Base-by-base conservation (phyloP, 2,329 filamentous ascomycete genomes). In the Hymenoscyphus fraxineus region DNA sequence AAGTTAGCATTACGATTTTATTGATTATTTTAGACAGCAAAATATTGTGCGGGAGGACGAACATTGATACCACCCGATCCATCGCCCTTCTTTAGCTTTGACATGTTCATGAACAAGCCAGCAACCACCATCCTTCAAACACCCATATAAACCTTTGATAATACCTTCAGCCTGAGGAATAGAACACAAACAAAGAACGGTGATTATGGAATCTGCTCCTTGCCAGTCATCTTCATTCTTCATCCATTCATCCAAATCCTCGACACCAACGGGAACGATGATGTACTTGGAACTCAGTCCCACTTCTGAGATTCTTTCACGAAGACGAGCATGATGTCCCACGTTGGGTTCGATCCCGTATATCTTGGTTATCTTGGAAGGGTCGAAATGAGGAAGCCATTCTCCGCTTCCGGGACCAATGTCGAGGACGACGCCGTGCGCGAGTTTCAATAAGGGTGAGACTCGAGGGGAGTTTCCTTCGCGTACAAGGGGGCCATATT, bases 281-380 rank as follows among this genome's bases (percentile, higher is more conserved):
- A 86, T 81, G 73, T 90, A 90, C 7, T 83, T 75, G 60, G 78
- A 83, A 6, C 80, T 77, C 2, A 90, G 75, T 0, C 84, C 85
- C 0, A 84, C 80, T 1, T 80, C 79, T 12, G 75, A 72, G 3
- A 88, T 79, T 27, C 80, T 80, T 47, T 74, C 71, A 0, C 78
- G 75, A 60, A 90, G 76, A 5, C 74, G 74, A 0, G 73, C 73
- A 67, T 87, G 83, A 62, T 84, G 82, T 41, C 78, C 80, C 0
- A 73, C 62, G 72, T 88, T 89, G 2, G 88, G 88, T 76, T 90
- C 88, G 4, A 90, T 81, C 62, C 87, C 88, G 69, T 85, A 88
- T 55, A 90, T 77, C 66, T 74, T 78, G 2, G 71, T 77, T 58
- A 78, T 57, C 47, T 68, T 64, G 31, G 51, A 59, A 40, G 64